Conservation (phyloP, 2,329 filamentous ascomycete genomes). For the Beauveria asiatica region DNA sequence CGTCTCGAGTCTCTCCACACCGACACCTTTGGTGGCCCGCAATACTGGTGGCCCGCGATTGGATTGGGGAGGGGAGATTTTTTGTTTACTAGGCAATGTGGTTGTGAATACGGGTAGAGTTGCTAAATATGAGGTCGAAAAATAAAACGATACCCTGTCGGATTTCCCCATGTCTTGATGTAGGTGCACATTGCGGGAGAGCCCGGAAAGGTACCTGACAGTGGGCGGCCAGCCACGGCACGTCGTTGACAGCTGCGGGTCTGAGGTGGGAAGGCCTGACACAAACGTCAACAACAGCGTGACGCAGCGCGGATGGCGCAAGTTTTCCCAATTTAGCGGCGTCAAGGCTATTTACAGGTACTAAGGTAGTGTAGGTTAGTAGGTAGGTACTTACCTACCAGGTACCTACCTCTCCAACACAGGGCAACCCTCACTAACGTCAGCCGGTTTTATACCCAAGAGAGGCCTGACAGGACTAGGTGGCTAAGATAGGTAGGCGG, state of each 20-base stretch:
- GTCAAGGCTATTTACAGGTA: too few relatives aligned
- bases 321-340: not conserved
- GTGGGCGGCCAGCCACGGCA: not conserved
- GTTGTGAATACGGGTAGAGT: not conserved
- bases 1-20: constrained; percentile 8
- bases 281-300: not conserved
- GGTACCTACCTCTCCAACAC: too few relatives aligned
- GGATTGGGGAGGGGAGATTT: not conserved
- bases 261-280: not conserved
- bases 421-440: not conserved
- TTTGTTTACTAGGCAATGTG: not conserved
- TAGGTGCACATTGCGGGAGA: not conserved
- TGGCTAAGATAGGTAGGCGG: too few relatives aligned
- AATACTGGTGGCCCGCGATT: not conserved
- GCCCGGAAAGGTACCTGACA: not conserved
- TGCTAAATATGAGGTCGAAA: not conserved
- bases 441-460: not conserved
- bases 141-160: not conserved
- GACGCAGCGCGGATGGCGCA: not conserved
- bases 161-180: not conserved
- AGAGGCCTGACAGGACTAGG: too few relatives aligned
- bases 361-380: too few relatives aligned
- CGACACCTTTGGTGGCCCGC: not conserved
- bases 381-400: too few relatives aligned
- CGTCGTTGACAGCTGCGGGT: constrained; percentile 3